A percentile compares a stretch with the other conserved stretches of the same genome.
phyloP scores from a whole-genome alignment of 2,329 filamentous ascomycete genomes.

The Penicillium brasilianum region DNA sequence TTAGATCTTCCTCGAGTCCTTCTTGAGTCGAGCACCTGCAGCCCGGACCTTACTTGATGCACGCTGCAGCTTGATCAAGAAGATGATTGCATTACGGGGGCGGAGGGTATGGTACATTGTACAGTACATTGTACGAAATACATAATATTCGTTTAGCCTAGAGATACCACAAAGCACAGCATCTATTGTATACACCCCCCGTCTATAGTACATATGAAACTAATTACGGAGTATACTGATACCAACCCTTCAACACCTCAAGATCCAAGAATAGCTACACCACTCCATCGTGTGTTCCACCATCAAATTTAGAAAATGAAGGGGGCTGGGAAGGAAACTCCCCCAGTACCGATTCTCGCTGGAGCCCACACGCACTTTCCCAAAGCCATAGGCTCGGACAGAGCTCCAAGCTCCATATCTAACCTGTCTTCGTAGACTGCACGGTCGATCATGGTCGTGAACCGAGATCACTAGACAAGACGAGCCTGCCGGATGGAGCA shows the following conservation, averaged over 20 bases:
- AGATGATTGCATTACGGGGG: not conserved
- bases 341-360: not conserved
- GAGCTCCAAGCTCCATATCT: not conserved
- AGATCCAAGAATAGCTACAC: not conserved
- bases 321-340: slow-evolving; percentile 1
- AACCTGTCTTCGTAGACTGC: not conserved
- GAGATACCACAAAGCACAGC: too few species aligned
- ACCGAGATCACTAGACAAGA: not conserved
- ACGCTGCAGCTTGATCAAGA: slow-evolving; percentile 17
- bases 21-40: slow-evolving; percentile 20
- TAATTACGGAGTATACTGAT: not conserved
- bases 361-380: not conserved
- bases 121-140: not conserved
- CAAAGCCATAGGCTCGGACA: not conserved
- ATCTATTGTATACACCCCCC: too few species aligned
- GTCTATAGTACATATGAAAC: too few species aligned
- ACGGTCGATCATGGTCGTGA: slow-evolving; percentile 16
- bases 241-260: not conserved
- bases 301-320: not conserved
- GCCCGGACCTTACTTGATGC: slow-evolving; percentile 29
- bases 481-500: not conserved
- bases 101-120: not conserved
- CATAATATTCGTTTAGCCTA: too few species aligned
- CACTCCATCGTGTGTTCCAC: not conserved
- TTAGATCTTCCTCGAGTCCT: slow-evolving; percentile 31